Evolutionary conservation across 441 rosid genomes (phyloP).

Genomic region (Capsella rubella): DNA sequence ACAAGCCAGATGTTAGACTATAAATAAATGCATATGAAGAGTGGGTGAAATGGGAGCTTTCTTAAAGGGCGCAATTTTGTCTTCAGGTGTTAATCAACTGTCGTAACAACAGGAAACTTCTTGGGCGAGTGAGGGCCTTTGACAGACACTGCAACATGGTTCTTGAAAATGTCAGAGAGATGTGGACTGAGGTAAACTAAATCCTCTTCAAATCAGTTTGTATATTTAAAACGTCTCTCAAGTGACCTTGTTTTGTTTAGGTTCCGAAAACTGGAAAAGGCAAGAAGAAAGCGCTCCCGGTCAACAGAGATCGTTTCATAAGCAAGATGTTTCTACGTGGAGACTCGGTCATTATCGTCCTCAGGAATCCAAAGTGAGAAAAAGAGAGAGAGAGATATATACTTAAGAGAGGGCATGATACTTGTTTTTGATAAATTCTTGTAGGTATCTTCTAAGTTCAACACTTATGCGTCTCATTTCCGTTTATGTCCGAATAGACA

Average conservation of each 20-base stretch:
- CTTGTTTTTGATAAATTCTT: conserved; percentile 12
- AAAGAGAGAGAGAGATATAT: neutral
- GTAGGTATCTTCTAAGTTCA: conserved; percentile 26
- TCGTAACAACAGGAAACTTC: conserved; percentile 91
- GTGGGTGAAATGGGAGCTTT: neutral
- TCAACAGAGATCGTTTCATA: conserved; percentile 91
- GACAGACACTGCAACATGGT: conserved; percentile 99
- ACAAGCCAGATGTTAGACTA: neutral
- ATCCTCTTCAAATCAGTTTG: neutral
- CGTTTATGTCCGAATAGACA: neutral
- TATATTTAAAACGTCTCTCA: neutral
- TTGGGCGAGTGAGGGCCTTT: conserved; percentile 94
- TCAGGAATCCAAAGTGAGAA: conserved; percentile 82
- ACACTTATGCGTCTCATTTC: neutral
- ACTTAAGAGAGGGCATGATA: neutral
- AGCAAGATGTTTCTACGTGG: conserved; percentile 98
- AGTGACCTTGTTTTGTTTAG: conserved; percentile 44
- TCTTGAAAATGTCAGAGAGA: conserved; percentile 92
- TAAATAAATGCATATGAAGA: neutral
- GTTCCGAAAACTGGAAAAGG: conserved; percentile 95
- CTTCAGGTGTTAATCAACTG: conserved; percentile 86
- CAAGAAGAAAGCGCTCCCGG: conserved; percentile 92
- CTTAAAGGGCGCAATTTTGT: neutral
- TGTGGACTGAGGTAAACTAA: conserved; percentile 95
- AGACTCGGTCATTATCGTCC: conserved; percentile 95